Evolutionary conservation across 1,139 yeast genomes (phyloP).

Genomic region (Debaryomycetaceae sp.): DNA sequence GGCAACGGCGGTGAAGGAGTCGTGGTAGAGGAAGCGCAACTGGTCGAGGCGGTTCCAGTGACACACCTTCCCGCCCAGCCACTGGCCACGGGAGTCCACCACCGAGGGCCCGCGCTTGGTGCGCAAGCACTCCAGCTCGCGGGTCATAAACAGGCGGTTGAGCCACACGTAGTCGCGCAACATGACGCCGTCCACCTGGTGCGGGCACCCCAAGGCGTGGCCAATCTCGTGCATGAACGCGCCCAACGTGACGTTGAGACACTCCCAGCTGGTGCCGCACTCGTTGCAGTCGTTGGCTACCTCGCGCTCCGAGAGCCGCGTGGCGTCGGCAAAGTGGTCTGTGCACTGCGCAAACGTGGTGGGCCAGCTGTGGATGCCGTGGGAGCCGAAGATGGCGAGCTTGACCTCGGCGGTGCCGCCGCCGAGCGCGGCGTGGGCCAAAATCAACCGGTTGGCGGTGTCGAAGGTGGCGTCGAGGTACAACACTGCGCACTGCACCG

Average conservation of each 20-base stretch:
- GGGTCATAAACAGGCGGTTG: constrained; percentile 77
- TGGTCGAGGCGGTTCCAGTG: constrained; percentile 85
- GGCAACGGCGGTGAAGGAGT: constrained; percentile 64
- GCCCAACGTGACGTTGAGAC: constrained; percentile 79
- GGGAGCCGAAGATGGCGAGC: constrained; percentile 91
- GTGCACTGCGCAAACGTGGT: constrained; percentile 63
- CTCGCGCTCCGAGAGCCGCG: constrained; percentile 55
- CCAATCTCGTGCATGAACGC: constrained; percentile 97
- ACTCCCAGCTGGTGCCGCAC: constrained; percentile 89
- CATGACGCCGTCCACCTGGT: constrained; percentile 88
- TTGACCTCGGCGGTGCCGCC: constrained; percentile 72
- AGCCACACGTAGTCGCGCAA: constrained; percentile 75
- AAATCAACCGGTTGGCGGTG: constrained; percentile 48
- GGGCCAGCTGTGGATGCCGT: constrained; percentile 91
- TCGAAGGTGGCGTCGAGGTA: constrained; percentile 88
- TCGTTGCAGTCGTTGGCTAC: constrained; percentile 87
- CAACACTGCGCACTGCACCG: constrained; percentile 79
- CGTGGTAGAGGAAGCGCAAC: constrained; percentile 74
- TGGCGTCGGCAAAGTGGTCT: constrained; percentile 67
- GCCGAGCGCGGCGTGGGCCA: constrained; percentile 92
- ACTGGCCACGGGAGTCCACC: constrained; percentile 50
- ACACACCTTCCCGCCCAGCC: constrained; percentile 39
- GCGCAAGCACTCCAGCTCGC: constrained; percentile 59
- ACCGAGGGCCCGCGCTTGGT: constrained; percentile 40
- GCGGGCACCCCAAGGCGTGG: constrained; percentile 86